Evolutionary conservation across 352 stramenopile species (phyloP).

Genomic region (Phytophthora cryptogea): DNA sequence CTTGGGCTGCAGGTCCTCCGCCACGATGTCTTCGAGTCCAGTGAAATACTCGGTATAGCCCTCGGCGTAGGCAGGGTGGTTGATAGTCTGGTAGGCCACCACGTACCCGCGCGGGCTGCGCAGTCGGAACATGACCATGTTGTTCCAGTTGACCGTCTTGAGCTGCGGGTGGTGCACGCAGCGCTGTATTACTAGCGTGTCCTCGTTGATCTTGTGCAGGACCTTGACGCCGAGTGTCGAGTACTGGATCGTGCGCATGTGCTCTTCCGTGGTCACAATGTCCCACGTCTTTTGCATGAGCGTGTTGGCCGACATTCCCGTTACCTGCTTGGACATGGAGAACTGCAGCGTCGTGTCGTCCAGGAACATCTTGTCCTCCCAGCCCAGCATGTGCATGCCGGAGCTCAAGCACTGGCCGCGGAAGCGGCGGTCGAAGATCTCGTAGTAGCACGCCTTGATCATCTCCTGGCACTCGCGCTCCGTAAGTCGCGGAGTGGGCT

Average conservation of each 20-base stretch:
- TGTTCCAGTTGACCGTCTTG: constrained; percentile 51
- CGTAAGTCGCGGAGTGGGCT: constrained; percentile 25
- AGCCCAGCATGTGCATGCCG: constrained; percentile 46
- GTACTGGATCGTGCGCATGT: constrained; percentile 60
- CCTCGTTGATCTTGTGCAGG: constrained; percentile 55
- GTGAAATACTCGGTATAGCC: constrained; percentile 44
- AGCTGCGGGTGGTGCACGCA: constrained; percentile 56
- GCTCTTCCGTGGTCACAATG: constrained; percentile 53
- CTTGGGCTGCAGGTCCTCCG: constrained; percentile 33
- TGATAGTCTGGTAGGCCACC: constrained; percentile 51
- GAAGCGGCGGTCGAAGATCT: constrained; percentile 50
- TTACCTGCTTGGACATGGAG: constrained; percentile 41
- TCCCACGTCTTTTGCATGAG: constrained; percentile 58
- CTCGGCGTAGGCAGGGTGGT: constrained; percentile 42
- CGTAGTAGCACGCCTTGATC: constrained; percentile 56
- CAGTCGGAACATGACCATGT: constrained; percentile 59
- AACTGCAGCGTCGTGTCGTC: constrained; percentile 55
- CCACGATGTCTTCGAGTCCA: constrained; percentile 34
- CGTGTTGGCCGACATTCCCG: constrained; percentile 31
- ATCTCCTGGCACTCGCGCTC: constrained; percentile 43
- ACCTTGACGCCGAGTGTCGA: constrained; percentile 53
- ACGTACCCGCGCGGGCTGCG: constrained; percentile 46
- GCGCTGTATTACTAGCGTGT: constrained; percentile 48
- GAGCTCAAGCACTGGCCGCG: constrained; percentile 47
- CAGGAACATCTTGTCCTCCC: constrained; percentile 57